phyloP scores from a whole-genome alignment of 805 yeast species.

The Saturnispora kantuleensis region DNA sequence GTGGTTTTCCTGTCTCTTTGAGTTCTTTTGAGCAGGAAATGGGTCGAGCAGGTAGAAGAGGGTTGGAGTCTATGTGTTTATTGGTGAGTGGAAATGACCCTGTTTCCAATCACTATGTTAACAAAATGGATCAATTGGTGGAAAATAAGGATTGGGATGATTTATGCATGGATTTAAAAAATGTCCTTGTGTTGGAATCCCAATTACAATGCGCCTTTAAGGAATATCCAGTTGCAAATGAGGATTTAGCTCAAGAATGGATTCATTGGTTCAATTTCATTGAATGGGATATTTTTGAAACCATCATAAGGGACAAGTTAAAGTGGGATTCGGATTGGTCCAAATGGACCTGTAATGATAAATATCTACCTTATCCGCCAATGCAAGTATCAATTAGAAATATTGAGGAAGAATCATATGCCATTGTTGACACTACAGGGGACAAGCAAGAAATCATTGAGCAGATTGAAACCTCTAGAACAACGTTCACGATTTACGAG shows the following conservation, averaged over 20 bases:
- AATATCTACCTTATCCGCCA: constrained; percentile 76
- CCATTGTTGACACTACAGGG: constrained; percentile 84
- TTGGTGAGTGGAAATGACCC: constrained; percentile 79
- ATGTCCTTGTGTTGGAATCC: constrained; percentile 55
- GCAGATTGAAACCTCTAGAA: constrained; percentile 79
- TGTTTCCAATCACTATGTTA: constrained; percentile 74
- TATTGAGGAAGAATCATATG: constrained; percentile 69
- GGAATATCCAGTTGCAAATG: constrained; percentile 42
- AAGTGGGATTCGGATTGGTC: constrained; percentile 31
- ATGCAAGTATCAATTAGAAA: constrained; percentile 71
- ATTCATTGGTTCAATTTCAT: constrained; percentile 12
- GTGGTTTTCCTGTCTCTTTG: constrained; percentile 86
- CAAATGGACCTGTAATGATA: constrained; percentile 46
- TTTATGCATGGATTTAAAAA: constrained; percentile 49
- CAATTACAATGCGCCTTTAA: constrained; percentile 90
- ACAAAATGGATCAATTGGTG: constrained; percentile 51
- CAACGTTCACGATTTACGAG: constrained; percentile 78
- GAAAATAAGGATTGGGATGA: constrained; percentile 44
- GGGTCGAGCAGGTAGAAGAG: constrained; percentile 94
- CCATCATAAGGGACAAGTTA: constrained; percentile 25
- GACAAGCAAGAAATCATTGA: constrained; percentile 74
- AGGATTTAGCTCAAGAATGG: constrained; percentile 17
- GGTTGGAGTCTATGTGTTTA: constrained; percentile 73
- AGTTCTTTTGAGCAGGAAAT: constrained; percentile 90
- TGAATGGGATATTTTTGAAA: constrained; percentile 16